Percentiles rank a stretch among this genome's conserved stretches.
These are phyloP conservation scores for Neofusicoccum sp. DNA, from an alignment of 2,329 filamentous ascomycete genomes.

Conservation along the genomic window DNA sequence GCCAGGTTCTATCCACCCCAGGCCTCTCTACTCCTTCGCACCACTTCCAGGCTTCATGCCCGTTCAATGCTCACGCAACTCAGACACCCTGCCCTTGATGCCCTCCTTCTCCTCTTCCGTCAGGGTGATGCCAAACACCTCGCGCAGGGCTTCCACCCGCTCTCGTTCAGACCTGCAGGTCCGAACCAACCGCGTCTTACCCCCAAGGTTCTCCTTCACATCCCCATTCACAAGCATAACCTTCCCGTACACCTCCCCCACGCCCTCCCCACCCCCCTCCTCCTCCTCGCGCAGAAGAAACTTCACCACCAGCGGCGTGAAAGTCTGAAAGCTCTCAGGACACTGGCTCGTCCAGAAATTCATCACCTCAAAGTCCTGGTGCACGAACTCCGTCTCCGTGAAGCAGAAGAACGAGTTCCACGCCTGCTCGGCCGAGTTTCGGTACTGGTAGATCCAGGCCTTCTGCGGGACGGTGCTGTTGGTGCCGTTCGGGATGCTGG, in stretches of 20 bases:
- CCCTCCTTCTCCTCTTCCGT: slow-evolving; percentile 34
- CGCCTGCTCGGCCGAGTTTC: slow-evolving; percentile 32
- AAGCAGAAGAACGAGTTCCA: slow-evolving; percentile 48
- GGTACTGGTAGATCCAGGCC: slow-evolving; percentile 64
- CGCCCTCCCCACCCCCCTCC: slow-evolving; percentile 31
- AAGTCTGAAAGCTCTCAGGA: slow-evolving; percentile 34
- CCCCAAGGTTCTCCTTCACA: slow-evolving; percentile 45
- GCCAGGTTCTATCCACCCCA: too few species aligned
- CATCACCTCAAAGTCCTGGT: slow-evolving; percentile 40
- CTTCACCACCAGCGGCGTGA: slow-evolving; percentile 37
- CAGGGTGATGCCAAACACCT: slow-evolving; percentile 42
- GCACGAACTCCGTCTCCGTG: slow-evolving; percentile 39
- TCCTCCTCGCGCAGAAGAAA: slow-evolving; percentile 35
- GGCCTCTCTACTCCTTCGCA: background rate
- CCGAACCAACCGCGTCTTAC: slow-evolving; percentile 38
- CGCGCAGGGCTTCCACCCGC: slow-evolving; percentile 37
- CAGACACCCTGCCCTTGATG: slow-evolving; percentile 31
- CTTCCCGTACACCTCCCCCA: slow-evolving; percentile 35
- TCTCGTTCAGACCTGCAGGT: slow-evolving; percentile 41
- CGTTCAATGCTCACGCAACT: slow-evolving; percentile 21
- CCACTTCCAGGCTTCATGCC: background rate
- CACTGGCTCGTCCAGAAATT: slow-evolving; percentile 37
- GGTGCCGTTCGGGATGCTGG: slow-evolving; percentile 49
- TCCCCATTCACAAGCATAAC: slow-evolving; percentile 43
- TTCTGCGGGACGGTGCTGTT: slow-evolving; percentile 38